These are phyloP conservation scores for Fraxinus greggii DNA, from an alignment of 305 asterid genomes.

Conservation along the genomic window DNA sequence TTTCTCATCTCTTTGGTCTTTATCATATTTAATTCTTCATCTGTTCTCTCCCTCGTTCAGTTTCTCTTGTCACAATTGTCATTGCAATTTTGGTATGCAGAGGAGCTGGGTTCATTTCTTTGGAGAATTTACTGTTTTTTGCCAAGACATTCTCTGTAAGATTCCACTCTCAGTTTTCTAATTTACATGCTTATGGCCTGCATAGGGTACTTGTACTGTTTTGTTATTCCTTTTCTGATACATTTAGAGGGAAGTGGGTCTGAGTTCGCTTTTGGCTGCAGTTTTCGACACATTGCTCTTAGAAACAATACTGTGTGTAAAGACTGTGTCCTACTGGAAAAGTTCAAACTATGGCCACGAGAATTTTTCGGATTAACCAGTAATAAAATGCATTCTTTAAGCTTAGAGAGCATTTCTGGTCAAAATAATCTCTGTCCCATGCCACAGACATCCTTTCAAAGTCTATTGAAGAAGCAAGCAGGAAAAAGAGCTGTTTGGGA, in stretches of 20 bases:
- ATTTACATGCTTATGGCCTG: neutral
- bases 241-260: neutral
- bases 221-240: neutral
- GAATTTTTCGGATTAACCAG: neutral
- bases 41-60: neutral
- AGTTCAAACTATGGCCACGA: neutral
- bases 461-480: slow-evolving; percentile 55
- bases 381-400: neutral
- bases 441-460: slow-evolving; percentile 58
- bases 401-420: neutral
- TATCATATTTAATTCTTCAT: neutral
- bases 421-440: neutral
- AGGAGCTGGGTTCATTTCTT: slow-evolving; percentile 78
- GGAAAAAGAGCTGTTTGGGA: slow-evolving; percentile 78
- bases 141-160: slow-evolving; percentile 74
- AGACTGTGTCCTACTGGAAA: neutral
- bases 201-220: neutral
- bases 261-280: neutral
- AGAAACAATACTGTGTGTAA: neutral
- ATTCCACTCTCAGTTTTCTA: slow-evolving; percentile 11
- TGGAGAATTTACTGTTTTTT: slow-evolving; percentile 73
- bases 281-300: neutral
- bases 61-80: neutral
- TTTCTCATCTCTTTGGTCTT: neutral
- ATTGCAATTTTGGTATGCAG: slow-evolving; percentile 34